Evolutionary conservation across 73 alveolate species (phyloP).

Genomic region (Paramecium sexaurelia): DNA sequence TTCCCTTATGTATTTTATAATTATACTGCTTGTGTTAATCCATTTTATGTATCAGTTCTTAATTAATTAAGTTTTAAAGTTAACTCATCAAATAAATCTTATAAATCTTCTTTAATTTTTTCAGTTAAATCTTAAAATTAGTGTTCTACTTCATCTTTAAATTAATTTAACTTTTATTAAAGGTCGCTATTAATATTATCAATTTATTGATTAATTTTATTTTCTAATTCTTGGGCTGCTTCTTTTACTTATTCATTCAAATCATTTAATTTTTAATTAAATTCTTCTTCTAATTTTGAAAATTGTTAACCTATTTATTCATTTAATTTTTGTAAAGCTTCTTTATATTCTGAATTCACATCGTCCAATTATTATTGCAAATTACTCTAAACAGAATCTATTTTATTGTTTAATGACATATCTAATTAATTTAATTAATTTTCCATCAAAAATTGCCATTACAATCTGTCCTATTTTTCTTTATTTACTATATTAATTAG

Average conservation of each 20-base stretch:
- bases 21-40: background rate
- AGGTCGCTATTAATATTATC: background rate
- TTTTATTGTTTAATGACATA: background rate
- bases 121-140: background rate
- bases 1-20: background rate
- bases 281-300: background rate
- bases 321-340: background rate
- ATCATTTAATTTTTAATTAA: background rate
- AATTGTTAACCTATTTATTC: background rate
- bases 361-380: slow-evolving; percentile 3
- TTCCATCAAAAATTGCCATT: background rate
- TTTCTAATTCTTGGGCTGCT: background rate
- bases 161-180: background rate
- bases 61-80: background rate
- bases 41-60: background rate
- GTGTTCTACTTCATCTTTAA: background rate
- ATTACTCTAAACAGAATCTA: background rate
- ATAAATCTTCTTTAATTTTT: background rate
- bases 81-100: background rate
- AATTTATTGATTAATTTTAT: background rate
- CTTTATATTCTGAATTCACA: background rate
- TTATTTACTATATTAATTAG: background rate
- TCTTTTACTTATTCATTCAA: background rate
- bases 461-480: background rate
- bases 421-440: background rate